Percentiles rank a stretch among this genome's conserved stretches.
These are phyloP conservation scores for Serendipita vermifera DNA, from an alignment of 768 basidiomycete species.

Conservation along the genomic window DNA sequence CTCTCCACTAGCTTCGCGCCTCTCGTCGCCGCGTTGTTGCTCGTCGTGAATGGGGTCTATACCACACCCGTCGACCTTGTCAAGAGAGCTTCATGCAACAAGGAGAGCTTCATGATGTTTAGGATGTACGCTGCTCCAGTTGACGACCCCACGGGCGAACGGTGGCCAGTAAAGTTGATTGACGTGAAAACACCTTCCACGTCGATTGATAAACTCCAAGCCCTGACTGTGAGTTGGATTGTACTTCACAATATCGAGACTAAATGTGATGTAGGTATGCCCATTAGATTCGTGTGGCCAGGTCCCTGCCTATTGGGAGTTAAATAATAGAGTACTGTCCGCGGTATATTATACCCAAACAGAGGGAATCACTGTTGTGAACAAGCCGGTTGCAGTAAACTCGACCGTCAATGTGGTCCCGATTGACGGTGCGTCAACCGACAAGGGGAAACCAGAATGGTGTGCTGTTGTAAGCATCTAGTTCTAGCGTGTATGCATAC, in stretches of 20 bases:
- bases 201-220: neutral
- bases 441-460: neutral
- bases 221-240: neutral
- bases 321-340: neutral
- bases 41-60: neutral
- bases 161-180: neutral
- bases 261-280: too few relatives aligned
- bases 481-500: neutral
- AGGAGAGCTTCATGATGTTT: neutral
- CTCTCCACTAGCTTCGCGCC: too few relatives aligned
- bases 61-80: neutral
- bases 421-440: neutral
- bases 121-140: constrained; percentile 3
- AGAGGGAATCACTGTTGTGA: neutral
- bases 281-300: neutral
- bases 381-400: neutral
- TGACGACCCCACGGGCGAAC: neutral
- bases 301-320: neutral
- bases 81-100: neutral
- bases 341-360: neutral
- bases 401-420: neutral
- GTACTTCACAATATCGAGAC: neutral
- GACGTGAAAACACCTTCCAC: neutral
- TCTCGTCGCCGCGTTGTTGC: neutral
- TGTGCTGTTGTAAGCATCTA: neutral